A percentile compares a stretch with the other conserved stretches of the same genome.
These are phyloP conservation scores for Linderniella brevidens DNA, from an alignment of 257 asterid genomes.

Conservation along the genomic window DNA sequence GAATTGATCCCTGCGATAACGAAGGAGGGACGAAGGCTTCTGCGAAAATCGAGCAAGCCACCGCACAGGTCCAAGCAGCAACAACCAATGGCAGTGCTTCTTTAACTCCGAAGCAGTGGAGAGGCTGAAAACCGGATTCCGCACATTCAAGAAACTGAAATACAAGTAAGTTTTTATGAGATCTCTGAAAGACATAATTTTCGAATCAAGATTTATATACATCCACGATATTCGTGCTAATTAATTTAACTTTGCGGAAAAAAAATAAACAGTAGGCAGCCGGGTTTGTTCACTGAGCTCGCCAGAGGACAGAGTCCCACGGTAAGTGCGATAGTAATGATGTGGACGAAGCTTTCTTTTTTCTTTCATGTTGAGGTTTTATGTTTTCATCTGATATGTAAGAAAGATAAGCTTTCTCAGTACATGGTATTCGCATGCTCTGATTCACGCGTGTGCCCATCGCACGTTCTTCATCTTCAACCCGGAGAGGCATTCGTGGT, in stretches of 20 bases:
- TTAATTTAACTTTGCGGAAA: constrained; percentile 3
- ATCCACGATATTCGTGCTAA: background rate
- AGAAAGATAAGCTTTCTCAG: constrained; percentile 14
- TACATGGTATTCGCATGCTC: constrained; percentile 85
- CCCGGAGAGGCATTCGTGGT: constrained; percentile 91
- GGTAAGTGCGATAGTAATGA: constrained; percentile 17
- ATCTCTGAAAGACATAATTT: background rate
- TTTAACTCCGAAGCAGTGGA: constrained; percentile 33
- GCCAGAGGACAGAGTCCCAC: constrained; percentile 84
- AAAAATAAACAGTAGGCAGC: constrained; percentile 32
- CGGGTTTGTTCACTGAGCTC: constrained; percentile 51
- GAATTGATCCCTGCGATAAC: constrained; percentile 35
- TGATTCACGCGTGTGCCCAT: constrained; percentile 92
- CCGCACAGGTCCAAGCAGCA: constrained; percentile 41
- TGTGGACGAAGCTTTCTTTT: background rate
- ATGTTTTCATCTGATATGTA: background rate
- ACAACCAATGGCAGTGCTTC: constrained; percentile 16
- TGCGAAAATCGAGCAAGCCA: constrained; percentile 48
- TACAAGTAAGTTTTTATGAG: constrained; percentile 35
- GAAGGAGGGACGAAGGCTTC: constrained; percentile 72
- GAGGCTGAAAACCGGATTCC: constrained; percentile 65
- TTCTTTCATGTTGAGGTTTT: background rate
- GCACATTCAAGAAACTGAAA: constrained; percentile 69
- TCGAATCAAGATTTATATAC: background rate
- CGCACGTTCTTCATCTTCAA: constrained; percentile 56